A percentile compares a stretch with the other conserved stretches of the same genome.
phyloP scores from a whole-genome alignment of 495 filamentous ascomycete genomes.

The Podospora pseudopauciseta region DNA sequence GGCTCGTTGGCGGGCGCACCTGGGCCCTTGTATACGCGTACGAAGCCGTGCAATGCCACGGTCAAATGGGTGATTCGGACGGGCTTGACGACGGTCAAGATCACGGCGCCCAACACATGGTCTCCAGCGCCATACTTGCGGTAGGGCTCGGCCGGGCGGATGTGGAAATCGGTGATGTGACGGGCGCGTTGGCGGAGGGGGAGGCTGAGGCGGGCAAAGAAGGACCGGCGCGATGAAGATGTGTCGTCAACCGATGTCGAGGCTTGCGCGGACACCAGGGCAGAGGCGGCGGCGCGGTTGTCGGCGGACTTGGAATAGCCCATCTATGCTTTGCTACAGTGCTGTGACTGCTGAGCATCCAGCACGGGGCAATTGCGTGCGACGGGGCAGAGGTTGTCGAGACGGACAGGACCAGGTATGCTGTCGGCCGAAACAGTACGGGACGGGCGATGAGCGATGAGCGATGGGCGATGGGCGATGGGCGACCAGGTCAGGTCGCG shows the following conservation, averaged over 20 bases:
- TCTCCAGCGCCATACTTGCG: constrained; percentile 71
- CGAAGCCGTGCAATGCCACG: constrained; percentile 80
- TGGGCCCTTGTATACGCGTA: constrained; percentile 79
- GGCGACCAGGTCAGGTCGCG: not conserved
- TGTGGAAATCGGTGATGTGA: constrained; percentile 76
- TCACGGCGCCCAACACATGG: constrained; percentile 65
- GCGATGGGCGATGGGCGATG: not conserved
- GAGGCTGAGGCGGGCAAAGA: constrained; percentile 53
- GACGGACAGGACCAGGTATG: constrained; percentile 1
- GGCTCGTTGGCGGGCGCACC: constrained; percentile 58
- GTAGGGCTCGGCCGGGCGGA: constrained; percentile 80
- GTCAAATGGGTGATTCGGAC: constrained; percentile 87
- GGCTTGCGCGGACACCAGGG: constrained; percentile 25
- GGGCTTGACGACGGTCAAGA: constrained; percentile 76
- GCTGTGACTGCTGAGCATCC: constrained; percentile 7
- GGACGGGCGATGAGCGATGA: not conserved
- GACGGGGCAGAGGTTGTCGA: not conserved
- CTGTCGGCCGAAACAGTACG: not conserved
- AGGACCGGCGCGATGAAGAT: constrained; percentile 28
- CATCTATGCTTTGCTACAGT: constrained; percentile 31
- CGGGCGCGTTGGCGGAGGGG: constrained; percentile 59
- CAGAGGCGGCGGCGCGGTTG: constrained; percentile 30
- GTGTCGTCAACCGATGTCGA: constrained; percentile 29
- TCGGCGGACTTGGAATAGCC: constrained; percentile 35
- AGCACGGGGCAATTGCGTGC: not conserved